These are phyloP conservation scores for Gentiana straminea DNA, from an alignment of 257 asterid species.

Conservation along the genomic window DNA sequence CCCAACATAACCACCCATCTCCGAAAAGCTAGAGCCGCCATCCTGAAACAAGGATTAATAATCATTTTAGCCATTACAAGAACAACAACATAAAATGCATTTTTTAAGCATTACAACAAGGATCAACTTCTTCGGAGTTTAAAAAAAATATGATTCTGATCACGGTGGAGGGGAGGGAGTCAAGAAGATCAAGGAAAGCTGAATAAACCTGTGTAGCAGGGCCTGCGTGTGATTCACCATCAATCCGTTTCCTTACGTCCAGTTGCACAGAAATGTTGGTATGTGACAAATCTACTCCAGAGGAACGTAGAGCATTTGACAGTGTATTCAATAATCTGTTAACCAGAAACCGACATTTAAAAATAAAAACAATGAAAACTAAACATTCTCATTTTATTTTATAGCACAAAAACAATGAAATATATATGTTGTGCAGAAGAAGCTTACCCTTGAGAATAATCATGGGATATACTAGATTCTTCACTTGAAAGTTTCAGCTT, in stretches of 20 bases:
- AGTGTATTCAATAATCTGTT: slow-evolving; percentile 39
- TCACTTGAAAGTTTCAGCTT: slow-evolving; percentile 35
- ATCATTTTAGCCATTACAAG: not conserved
- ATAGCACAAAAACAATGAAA: not conserved
- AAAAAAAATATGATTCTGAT: too few species aligned
- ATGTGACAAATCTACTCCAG: slow-evolving; percentile 58
- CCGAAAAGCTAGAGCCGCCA: slow-evolving; percentile 16
- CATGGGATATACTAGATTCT: slow-evolving; percentile 41
- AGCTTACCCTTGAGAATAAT: slow-evolving; percentile 73
- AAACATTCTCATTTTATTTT: too few species aligned
- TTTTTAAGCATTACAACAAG: too few species aligned
- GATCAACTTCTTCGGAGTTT: too few species aligned
- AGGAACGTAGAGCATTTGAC: slow-evolving; percentile 38
- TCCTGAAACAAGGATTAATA: slow-evolving; percentile 16
- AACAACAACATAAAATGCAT: not conserved
- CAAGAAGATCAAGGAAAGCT: slow-evolving; percentile 4
- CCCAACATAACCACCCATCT: slow-evolving; percentile 12
- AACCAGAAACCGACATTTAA: slow-evolving; percentile 5
- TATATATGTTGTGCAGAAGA: not conserved
- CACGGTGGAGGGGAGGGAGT: too few species aligned
- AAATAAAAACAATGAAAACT: not conserved
- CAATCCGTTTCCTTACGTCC: slow-evolving; percentile 36
- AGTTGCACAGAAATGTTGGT: slow-evolving; percentile 54
- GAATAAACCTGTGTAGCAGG: slow-evolving; percentile 20
- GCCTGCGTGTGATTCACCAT: slow-evolving; percentile 14